Evolutionary conservation across 192 early-diverging fungal genomes (phyloP).

Genomic region (Coemansia sp.): DNA sequence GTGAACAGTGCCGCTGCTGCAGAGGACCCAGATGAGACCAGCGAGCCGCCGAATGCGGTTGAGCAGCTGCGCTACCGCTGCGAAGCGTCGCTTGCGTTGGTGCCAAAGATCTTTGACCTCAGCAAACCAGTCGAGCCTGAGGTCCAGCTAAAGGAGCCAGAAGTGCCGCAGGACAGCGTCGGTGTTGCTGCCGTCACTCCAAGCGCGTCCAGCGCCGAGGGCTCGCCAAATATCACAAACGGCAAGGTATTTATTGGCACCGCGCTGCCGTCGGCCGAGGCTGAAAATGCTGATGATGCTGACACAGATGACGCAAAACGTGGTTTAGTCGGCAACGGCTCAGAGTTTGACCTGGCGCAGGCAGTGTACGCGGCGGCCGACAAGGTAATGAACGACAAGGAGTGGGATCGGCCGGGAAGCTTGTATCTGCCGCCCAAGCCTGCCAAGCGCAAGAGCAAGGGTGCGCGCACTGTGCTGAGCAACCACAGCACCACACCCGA

Average conservation of each 20-base stretch:
- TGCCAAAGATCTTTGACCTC: constrained; percentile 43
- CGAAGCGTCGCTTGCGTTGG: constrained; percentile 25
- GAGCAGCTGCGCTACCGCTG: constrained; percentile 38
- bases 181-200: not conserved
- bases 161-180: not conserved
- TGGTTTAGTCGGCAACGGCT: not conserved
- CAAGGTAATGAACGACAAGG: constrained; percentile 46
- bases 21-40: not conserved
- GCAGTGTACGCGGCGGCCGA: constrained; percentile 45
- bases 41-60: constrained; percentile 38
- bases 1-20: constrained; percentile 10
- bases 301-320: too few species aligned
- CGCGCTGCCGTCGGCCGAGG: not conserved
- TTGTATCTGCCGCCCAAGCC: constrained; percentile 12
- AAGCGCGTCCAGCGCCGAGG: not conserved
- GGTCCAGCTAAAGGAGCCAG: not conserved
- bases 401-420: constrained; percentile 46
- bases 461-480: not conserved
- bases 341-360: constrained; percentile 32
- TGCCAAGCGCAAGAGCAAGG: constrained; percentile 8
- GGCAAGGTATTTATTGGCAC: constrained; percentile 12
- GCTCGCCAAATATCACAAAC: not conserved
- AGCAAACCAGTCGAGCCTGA: not conserved
- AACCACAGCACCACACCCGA: not conserved
- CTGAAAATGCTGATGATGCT: too few species aligned